Conservation (phyloP, 768 basidiomycete genomes). For the Cubamyces sp. region DNA sequence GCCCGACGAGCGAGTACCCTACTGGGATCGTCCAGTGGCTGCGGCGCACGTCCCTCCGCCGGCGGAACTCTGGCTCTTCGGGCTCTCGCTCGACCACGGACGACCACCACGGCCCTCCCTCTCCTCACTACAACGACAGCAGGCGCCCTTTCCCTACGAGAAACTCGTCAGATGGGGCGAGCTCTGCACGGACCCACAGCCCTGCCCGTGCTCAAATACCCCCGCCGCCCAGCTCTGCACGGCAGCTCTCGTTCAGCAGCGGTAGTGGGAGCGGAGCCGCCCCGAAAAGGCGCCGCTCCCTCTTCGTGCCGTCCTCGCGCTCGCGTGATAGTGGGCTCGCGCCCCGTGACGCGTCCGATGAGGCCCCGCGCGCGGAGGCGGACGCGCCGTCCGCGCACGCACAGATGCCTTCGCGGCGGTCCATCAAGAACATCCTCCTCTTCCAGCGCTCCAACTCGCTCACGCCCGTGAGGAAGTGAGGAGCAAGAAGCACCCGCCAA, state of each 20-base stretch:
- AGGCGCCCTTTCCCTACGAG: slow-evolving; percentile 25
- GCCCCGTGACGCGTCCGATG: slow-evolving; percentile 3
- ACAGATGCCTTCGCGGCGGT: slow-evolving; percentile 16
- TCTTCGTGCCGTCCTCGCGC: slow-evolving; percentile 26
- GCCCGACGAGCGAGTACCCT: slow-evolving; percentile 29
- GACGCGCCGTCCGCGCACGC: slow-evolving; percentile 7
- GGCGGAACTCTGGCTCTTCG: slow-evolving; percentile 30
- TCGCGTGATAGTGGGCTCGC: slow-evolving; percentile 18
- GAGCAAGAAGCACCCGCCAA: background rate
- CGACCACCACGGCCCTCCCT: background rate
- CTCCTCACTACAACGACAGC: slow-evolving; percentile 20
- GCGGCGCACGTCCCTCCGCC: slow-evolving; percentile 20
- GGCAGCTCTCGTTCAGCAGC: slow-evolving; percentile 2
- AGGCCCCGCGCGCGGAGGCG: background rate
- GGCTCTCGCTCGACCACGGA: slow-evolving; percentile 6
- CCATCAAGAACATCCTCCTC: slow-evolving; percentile 26
- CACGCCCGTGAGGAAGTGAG: slow-evolving; percentile 18
- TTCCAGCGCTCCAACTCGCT: slow-evolving; percentile 30
- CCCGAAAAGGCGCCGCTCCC: slow-evolving; percentile 27
- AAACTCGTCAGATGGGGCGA: slow-evolving; percentile 19
- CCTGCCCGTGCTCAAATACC: background rate
- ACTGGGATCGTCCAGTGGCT: slow-evolving; percentile 23
- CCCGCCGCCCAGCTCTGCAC: background rate
- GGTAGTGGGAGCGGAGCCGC: background rate
- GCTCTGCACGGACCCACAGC: background rate